Evolutionary conservation across 179 eudicot genomes (phyloP).

Genomic region (Actinidia chinensis): DNA sequence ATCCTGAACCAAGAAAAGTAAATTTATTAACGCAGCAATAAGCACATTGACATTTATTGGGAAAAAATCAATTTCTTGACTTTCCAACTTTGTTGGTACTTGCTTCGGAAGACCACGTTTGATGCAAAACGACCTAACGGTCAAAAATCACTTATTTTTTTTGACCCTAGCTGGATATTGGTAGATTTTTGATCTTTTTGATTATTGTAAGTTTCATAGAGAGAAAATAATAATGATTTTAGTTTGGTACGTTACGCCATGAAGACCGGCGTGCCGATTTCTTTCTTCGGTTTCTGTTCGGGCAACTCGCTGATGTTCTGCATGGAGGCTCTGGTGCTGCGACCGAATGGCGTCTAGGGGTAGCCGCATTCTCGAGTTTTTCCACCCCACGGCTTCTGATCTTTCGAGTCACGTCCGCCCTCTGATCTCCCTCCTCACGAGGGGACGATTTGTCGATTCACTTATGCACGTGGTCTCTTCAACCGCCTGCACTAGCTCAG

Average conservation of each 20-base stretch:
- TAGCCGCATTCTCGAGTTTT: constrained; percentile 48
- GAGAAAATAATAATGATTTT: no score
- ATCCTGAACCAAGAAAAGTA: constrained; percentile 40
- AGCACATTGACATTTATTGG: no score
- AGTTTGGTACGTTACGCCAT: no score
- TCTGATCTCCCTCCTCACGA: constrained; percentile 60
- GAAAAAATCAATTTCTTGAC: no score
- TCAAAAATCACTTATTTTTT: no score
- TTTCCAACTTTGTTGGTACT: no score
- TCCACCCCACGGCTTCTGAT: constrained; percentile 43
- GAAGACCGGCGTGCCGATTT: constrained; percentile 63
- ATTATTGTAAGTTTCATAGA: no score
- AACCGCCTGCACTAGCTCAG: constrained; percentile 89
- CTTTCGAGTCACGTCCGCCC: constrained; percentile 34
- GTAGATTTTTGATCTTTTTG: no score
- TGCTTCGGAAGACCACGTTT: no score
- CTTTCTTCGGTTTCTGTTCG: constrained; percentile 61
- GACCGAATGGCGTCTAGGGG: constrained; percentile 53
- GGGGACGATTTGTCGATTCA: constrained; percentile 71
- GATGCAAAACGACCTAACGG: no score
- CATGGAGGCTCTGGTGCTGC: constrained; percentile 51
- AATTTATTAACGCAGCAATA: not conserved
- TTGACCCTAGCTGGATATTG: no score
- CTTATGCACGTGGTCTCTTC: constrained; percentile 78
- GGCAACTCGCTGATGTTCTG: constrained; percentile 69